Conservation (phyloP, 345 rosid genomes). For the Eucalyptus cladocalyx region DNA sequence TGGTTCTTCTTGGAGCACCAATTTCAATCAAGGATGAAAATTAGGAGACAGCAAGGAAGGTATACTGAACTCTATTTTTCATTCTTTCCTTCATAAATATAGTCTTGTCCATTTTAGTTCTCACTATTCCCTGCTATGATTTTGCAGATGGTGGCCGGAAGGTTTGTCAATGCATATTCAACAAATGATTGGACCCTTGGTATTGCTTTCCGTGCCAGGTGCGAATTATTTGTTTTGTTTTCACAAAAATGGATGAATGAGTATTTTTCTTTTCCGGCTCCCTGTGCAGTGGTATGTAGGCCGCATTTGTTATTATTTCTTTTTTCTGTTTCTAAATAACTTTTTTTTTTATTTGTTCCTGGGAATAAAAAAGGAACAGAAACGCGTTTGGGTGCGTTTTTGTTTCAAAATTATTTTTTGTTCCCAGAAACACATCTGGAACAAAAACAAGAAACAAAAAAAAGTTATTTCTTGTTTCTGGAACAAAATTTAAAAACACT, state of each 20-base stretch:
- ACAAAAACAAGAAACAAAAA: no score
- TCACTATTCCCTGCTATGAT: background rate
- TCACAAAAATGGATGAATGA: background rate
- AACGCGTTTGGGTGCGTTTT: no score
- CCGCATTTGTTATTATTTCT: no score
- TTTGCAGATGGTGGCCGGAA: constrained; percentile 44
- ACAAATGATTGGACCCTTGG: constrained; percentile 50
- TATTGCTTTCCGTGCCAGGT: constrained; percentile 39
- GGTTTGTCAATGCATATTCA: constrained; percentile 43
- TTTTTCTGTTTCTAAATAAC: no score
- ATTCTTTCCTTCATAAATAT: background rate
- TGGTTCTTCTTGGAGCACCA: constrained; percentile 49
- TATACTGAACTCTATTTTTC: background rate
- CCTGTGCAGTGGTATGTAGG: background rate
- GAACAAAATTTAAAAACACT: no score
- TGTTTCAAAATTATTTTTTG: no score
- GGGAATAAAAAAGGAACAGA: no score
- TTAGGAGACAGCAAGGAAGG: constrained; percentile 42
- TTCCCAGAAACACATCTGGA: no score
- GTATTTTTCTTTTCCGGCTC: background rate
- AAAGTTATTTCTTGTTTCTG: no score
- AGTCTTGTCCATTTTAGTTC: background rate
- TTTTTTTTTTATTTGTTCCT: no score
- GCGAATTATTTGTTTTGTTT: background rate
- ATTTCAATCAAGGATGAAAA: constrained; percentile 34